Base-by-base conservation (phyloP, 257 asterid genomes). In the Primulina huaijiensis region DNA sequence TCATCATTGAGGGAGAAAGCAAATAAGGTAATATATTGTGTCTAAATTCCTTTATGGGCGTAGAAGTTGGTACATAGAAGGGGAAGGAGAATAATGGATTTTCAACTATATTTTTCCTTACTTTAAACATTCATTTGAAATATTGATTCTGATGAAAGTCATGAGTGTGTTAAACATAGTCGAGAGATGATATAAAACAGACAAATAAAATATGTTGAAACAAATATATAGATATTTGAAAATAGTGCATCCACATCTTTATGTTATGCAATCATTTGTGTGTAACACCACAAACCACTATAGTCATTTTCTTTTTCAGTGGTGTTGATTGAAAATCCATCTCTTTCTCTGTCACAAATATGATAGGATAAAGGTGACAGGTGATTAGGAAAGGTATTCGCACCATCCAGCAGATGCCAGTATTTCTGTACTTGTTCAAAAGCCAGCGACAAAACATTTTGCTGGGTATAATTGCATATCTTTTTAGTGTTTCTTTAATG, bases 1-100 rank as follows among this genome's bases (percentile, higher is more conserved):
- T 96, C 97, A 50, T 94, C 99, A 63, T 73, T 94, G 78, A 87
- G 99, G 78, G 99, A 94, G 79, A 94, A 91, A 72, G 95, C 99
- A 74, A 83, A 76, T 74, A 94, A 94, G 94, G 99, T 92, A 80
- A 77, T 75, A 58, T 71, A 62, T 67, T 60, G 46, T 68, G 46
- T 76, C 37, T 46, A 25, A 64, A 53, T 73, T 68, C 60, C 60
- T 60, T 55, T 66, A 58, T 65, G n/a, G 43, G 62, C 30, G 25
- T 17, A 67, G 76, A 63, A 67, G 65, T 61, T n/a, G 29, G 68
- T 9, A 3, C 16, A 8, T 37, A 69, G 61, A 60, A 40, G 63
- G 62, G 55, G 64, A 20, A 11, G 64, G 53, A 68, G 68, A 59
- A 3, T 33, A 43, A 65, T 33, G 35, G 70, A 38, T 63, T 56